phyloP scores from a whole-genome alignment of 805 yeast genomes.

The Zygoascus ofunaensis region DNA sequence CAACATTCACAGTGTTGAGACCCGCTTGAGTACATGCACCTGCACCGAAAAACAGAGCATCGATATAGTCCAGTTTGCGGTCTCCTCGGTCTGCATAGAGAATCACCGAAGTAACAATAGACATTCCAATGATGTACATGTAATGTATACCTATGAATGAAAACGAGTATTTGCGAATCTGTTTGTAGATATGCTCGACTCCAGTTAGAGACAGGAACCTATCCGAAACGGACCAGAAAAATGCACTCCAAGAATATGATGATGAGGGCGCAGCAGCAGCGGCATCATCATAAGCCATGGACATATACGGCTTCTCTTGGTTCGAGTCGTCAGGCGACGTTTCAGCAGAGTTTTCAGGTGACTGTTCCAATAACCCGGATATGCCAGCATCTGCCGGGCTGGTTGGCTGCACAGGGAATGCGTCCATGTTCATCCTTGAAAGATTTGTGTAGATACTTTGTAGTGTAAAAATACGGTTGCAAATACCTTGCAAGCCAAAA shows the following conservation, averaged over 20 bases:
- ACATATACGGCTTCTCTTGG: not conserved
- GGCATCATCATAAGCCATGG: not conserved
- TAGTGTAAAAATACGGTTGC: too few species aligned
- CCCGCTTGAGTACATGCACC: constrained; percentile 92
- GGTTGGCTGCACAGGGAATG: too few species aligned
- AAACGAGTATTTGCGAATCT: constrained; percentile 2
- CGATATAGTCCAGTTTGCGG: constrained; percentile 59
- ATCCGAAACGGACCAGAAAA: too few species aligned
- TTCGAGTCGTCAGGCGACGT: not conserved
- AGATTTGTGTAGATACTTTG: too few species aligned
- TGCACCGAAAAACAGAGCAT: constrained; percentile 64
- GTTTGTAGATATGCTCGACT: not conserved
- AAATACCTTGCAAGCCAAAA: too few species aligned
- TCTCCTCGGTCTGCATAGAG: constrained; percentile 73
- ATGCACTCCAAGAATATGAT: not conserved
- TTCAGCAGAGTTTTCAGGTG: too few species aligned
- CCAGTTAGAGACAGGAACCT: too few species aligned
- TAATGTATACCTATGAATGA: constrained; percentile 17
- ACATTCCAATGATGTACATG: constrained; percentile 52
- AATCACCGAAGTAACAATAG: constrained; percentile 61
- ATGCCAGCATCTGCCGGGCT: too few species aligned
- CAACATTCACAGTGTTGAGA: constrained; percentile 65
- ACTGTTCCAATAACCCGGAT: too few species aligned
- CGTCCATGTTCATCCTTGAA: too few species aligned
- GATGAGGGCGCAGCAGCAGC: not conserved